Percentiles rank a stretch among this genome's conserved stretches.
Conservation (phyloP, 2,329 filamentous ascomycete species). For the Xylaria digitata region DNA sequence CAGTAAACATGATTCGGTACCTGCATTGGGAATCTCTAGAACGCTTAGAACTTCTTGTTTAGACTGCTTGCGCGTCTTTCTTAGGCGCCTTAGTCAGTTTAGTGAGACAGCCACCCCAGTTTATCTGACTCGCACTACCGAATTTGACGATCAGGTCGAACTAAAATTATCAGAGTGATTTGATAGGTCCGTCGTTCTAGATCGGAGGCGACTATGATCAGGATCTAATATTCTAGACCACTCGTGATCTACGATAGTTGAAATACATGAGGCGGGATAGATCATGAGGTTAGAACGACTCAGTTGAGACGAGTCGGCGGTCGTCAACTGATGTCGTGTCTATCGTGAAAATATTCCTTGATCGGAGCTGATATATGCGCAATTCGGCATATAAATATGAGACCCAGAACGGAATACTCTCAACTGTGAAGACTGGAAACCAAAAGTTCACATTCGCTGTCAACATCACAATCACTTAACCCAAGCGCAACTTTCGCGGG, state of each 20-base stretch:
- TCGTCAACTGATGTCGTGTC: slow-evolving; percentile 4
- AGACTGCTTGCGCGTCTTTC: slow-evolving; percentile 7
- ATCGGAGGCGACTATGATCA: neutral
- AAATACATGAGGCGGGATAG: neutral
- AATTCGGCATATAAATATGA: slow-evolving; percentile 31
- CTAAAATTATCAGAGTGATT: neutral
- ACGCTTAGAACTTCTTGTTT: neutral
- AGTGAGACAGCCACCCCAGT: slow-evolving; percentile 2
- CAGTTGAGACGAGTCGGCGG: neutral
- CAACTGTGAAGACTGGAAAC: neutral
- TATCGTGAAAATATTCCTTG: neutral
- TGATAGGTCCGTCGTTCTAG: slow-evolving; percentile 10
- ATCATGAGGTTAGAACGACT: neutral
- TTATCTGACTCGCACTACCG: slow-evolving; percentile 26
- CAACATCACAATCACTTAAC: slow-evolving; percentile 20
- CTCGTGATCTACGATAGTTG: neutral
- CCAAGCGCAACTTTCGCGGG: slow-evolving; percentile 18
- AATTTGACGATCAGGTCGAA: neutral
- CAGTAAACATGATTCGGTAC: slow-evolving; percentile 34
- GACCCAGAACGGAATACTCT: neutral
- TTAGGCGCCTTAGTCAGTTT: slow-evolving; percentile 26
- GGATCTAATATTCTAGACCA: slow-evolving; percentile 15
- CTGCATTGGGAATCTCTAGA: slow-evolving; percentile 24
- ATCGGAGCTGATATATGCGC: neutral
- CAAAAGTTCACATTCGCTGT: slow-evolving; percentile 25